These are phyloP conservation scores for Trichoderma polysporum DNA, from an alignment of 2,329 filamentous ascomycete genomes.

Conservation along the genomic window DNA sequence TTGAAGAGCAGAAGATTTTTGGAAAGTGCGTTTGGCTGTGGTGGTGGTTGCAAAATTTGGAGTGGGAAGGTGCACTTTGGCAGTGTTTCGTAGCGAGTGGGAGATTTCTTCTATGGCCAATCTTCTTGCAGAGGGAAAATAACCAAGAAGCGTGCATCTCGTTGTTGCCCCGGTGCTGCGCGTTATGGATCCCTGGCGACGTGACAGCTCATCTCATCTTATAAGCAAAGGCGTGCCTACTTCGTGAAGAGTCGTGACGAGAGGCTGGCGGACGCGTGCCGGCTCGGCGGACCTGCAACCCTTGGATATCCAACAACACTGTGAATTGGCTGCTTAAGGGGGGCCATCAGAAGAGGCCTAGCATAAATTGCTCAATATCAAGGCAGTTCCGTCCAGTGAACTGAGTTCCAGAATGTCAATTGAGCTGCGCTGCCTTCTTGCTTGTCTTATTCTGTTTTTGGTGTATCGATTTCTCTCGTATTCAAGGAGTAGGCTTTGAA, in stretches of 20 bases:
- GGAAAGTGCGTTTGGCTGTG: neutral
- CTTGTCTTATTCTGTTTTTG: neutral
- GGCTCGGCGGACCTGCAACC: constrained; percentile 1
- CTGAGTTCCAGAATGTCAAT: neutral
- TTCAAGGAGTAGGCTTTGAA: neutral
- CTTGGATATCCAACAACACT: neutral
- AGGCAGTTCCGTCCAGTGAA: neutral
- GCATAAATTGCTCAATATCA: neutral
- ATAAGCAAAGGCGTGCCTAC: neutral
- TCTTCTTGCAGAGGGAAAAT: neutral
- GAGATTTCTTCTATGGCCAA: neutral
- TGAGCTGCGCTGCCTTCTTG: neutral
- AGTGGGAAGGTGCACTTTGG: neutral
- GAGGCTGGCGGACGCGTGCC: constrained; percentile 1
- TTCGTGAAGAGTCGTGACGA: neutral
- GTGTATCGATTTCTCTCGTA: neutral
- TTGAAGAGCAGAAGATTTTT: neutral
- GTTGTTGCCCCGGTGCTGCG: neutral
- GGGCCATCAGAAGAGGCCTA: neutral
- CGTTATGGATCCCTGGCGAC: neutral
- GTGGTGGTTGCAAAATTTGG: neutral
- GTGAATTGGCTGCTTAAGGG: neutral
- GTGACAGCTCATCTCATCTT: neutral
- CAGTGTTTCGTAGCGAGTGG: neutral
- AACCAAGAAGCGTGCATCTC: neutral